Conservation (phyloP, 441 rosid species). For the Eruca vesicaria region DNA sequence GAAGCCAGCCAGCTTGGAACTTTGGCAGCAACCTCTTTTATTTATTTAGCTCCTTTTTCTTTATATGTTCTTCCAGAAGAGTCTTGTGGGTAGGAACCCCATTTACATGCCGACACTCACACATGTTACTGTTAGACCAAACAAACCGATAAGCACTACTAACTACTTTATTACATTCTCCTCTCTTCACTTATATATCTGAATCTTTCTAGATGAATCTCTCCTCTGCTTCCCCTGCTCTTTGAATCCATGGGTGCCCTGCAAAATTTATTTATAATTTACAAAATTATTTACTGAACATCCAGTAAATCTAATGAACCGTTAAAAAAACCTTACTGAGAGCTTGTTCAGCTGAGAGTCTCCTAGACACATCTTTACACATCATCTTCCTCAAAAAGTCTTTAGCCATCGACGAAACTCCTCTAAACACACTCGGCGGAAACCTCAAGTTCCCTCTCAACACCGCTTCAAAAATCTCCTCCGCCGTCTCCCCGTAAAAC, state of each 20-base stretch:
- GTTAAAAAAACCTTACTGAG: constrained; percentile 48
- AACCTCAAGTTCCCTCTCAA: constrained; percentile 69
- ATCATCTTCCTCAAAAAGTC: constrained; percentile 77
- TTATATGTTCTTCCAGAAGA: background rate
- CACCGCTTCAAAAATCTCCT: constrained; percentile 76
- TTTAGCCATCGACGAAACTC: constrained; percentile 59
- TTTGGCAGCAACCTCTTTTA: constrained; percentile 6
- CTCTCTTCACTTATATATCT: background rate
- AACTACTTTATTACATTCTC: background rate
- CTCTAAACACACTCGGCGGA: constrained; percentile 48
- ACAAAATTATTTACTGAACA: background rate
- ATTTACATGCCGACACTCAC: constrained; percentile 18
- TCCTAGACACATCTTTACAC: constrained; percentile 67
- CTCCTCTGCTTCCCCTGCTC: constrained; percentile 37
- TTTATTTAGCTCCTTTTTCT: constrained; percentile 26
- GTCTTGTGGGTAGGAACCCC: background rate
- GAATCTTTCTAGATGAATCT: constrained; percentile 19
- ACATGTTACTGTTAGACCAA: constrained; percentile 2
- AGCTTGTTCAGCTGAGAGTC: constrained; percentile 83
- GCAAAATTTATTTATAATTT: background rate
- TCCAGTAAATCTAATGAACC: background rate
- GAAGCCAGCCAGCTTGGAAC: background rate
- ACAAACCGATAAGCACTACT: background rate
- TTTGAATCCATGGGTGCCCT: constrained; percentile 38
- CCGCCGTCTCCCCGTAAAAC: constrained; percentile 67